Base-by-base conservation (phyloP, 116 monocot species). In the Iris pallida region DNA sequence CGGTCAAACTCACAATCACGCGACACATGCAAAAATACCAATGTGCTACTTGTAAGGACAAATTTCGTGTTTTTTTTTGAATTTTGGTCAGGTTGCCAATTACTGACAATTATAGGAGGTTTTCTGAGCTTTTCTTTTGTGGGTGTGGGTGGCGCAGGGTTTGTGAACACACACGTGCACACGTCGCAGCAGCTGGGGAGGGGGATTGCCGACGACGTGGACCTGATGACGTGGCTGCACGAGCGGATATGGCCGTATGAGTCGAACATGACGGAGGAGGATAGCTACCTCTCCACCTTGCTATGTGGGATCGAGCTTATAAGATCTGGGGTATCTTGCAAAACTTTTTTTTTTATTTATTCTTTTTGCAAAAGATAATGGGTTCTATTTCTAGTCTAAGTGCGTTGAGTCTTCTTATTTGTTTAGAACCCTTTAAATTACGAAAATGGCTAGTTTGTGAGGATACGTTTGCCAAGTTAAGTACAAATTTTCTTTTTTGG, bases 81-180 rank as follows among this genome's bases (percentile, higher is more conserved):
- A 48, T 47, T 48, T 64, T 18, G 64, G 16, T 64, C 47, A 18
- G 7, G 9, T 48, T 48, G 5, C 5, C 47, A 48, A 9, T 48
- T 6, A 48, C 7, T 48, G 47, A 42, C 5, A 63, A 55, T 64
- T 63, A 16, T 55, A 44, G 42, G 61, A 20, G 18, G 3, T 14
- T 60, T 51, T 12, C 57, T 47, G 45, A 6, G 55, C 12, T 2
- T 58, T 58, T 58, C 10, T 8, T 40, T 7, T 16, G 1, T n/a
- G n/a, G n/a, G n/a, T n/a, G n/a, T n/a, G n/a, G n/a, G n/a, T n/a
- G n/a, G n/a, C n/a, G n/a, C 49, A 94, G 93, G 93, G 44, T 90
- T 94, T 60, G 66, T 94, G 46, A 94, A 94, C 79, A 90, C 94
- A n/a, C 94, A 94, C 71, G 94, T 90, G 20, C 94, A 94, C 83